These are phyloP conservation scores for Paecilomyces formosus DNA, from an alignment of 2,329 filamentous ascomycete species.

Conservation along the genomic window DNA sequence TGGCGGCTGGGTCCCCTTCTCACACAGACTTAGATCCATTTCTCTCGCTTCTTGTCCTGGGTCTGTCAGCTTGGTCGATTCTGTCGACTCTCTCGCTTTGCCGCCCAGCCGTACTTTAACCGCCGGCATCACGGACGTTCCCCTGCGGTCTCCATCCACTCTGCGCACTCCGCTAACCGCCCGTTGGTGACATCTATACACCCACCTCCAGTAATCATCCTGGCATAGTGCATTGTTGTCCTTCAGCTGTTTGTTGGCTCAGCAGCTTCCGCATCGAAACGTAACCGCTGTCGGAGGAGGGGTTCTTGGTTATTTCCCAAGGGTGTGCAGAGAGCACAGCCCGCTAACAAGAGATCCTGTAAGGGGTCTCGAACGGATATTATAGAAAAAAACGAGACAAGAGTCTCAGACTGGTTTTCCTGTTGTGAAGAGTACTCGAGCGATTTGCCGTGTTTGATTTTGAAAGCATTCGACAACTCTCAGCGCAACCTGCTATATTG, in stretches of 20 bases:
- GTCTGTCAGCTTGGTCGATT: conserved; percentile 13
- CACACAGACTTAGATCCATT: conserved; percentile 7
- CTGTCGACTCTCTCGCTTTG: conserved; percentile 16
- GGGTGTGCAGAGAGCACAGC: neutral
- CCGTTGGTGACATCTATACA: neutral
- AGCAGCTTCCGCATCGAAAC: neutral
- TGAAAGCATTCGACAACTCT: neutral
- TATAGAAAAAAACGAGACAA: neutral
- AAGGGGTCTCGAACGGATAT: neutral
- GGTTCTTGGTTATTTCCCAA: neutral
- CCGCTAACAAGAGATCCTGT: neutral
- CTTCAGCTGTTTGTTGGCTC: neutral
- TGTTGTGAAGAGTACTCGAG: neutral
- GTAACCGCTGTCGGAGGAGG: neutral
- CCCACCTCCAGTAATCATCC: neutral
- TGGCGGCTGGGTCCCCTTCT: neutral
- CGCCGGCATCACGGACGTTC: conserved; percentile 7
- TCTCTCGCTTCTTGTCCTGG: conserved; percentile 16
- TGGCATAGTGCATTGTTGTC: neutral
- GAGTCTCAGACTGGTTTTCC: neutral
- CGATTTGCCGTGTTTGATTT: neutral
- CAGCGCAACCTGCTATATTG: neutral
- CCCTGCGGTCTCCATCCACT: neutral
- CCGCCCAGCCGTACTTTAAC: conserved; percentile 16
- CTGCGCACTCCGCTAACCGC: neutral